Percentiles rank a stretch among this genome's conserved stretches.
phyloP scores from a whole-genome alignment of 2,329 filamentous ascomycete species.

The Monosporascus sp. region DNA sequence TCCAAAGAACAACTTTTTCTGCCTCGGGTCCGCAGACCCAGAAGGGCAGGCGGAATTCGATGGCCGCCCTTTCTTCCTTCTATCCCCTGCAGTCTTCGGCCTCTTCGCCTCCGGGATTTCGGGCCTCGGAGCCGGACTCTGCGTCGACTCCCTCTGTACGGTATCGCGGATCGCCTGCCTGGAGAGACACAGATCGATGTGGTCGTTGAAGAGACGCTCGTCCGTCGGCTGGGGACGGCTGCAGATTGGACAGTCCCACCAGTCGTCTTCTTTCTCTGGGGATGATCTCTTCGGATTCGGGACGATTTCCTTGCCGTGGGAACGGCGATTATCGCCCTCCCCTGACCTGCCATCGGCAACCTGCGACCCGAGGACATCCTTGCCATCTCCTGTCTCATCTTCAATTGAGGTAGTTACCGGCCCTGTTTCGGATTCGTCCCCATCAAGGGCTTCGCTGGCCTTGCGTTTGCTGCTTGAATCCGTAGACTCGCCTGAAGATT shows the following conservation, averaged over 20 bases:
- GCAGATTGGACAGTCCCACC: conserved; percentile 89
- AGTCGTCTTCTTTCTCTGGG: conserved; percentile 36
- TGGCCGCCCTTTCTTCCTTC: conserved; percentile 19
- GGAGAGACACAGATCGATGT: conserved; percentile 89
- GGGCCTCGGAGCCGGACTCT: conserved; percentile 11
- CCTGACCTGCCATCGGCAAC: conserved; percentile 35
- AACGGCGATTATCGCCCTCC: conserved; percentile 19
- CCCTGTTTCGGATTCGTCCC: conserved; percentile 60
- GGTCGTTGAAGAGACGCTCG: conserved; percentile 77
- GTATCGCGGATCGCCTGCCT: conserved; percentile 79
- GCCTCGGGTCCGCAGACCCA: conserved; percentile 15
- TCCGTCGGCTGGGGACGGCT: conserved; percentile 66
- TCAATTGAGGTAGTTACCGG: conserved; percentile 55
- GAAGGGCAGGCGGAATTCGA: conserved; percentile 1
- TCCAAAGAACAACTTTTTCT: conserved; percentile 45
- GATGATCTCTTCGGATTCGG: conserved; percentile 36
- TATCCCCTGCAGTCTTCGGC: conserved; percentile 18
- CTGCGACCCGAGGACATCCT: conserved; percentile 40
- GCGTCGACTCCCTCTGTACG: conserved; percentile 49
- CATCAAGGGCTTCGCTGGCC: conserved; percentile 21
- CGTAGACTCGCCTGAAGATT: conserved; percentile 12
- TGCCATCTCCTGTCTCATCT: conserved; percentile 10
- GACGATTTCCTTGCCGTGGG: conserved; percentile 47
- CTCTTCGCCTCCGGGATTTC: conserved; percentile 35
- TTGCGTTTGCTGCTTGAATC: conserved; percentile 29